A percentile compares a stretch with the other conserved stretches of the same genome.
Conservation (phyloP, 2,329 filamentous ascomycete genomes). For the Neurospora crassa region DNA sequence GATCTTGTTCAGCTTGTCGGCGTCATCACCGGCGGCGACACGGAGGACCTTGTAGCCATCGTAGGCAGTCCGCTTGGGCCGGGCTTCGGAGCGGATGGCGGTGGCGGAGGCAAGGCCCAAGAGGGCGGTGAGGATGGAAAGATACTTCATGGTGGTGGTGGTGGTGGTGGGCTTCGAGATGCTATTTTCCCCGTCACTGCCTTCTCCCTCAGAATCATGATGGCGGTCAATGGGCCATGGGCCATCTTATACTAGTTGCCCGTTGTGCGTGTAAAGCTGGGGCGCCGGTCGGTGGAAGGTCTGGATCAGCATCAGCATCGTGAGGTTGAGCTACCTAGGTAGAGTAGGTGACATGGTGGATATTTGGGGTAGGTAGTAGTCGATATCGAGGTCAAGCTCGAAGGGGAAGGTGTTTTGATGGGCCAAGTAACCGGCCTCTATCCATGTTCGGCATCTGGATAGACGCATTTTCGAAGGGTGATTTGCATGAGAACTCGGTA, state of each 20-base stretch:
- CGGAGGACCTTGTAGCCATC: constrained; percentile 36
- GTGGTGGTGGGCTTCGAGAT: not conserved
- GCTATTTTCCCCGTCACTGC: not conserved
- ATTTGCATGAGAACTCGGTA: not conserved
- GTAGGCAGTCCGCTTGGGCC: constrained; percentile 24
- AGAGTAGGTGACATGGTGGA: not conserved
- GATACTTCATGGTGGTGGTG: constrained; percentile 13
- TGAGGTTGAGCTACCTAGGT: not conserved
- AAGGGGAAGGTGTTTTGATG: not conserved
- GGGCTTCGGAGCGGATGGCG: constrained; percentile 3
- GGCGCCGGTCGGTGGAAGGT: not conserved
- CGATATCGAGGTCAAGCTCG: not conserved
- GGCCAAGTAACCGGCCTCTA: not conserved
- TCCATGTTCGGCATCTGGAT: not conserved
- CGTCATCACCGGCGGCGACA: constrained; percentile 26
- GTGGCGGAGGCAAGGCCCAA: constrained; percentile 12
- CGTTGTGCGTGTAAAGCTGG: not conserved
- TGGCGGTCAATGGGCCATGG: not conserved
- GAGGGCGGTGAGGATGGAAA: constrained; percentile 6
- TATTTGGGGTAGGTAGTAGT: not conserved
- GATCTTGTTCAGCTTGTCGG: constrained; percentile 24
- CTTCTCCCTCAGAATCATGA: not conserved
- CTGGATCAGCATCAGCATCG: not conserved
- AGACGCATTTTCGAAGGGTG: not conserved
- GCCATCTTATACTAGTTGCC: not conserved